Base-by-base conservation (phyloP, 148 eudicot genomes). In the Cornus florida region DNA sequence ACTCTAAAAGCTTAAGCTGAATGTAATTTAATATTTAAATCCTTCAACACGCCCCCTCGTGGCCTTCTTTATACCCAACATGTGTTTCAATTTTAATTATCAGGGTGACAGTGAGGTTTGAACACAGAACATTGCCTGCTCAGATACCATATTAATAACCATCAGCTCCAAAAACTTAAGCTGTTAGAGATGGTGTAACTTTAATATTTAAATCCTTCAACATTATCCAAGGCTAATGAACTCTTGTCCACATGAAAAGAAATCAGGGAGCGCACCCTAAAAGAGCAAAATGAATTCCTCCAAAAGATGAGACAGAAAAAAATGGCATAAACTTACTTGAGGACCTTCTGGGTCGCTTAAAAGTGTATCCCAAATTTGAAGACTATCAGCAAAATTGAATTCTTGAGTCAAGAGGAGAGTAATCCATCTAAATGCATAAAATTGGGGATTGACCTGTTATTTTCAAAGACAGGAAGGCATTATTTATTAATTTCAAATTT, bases 361-460 rank as follows among this genome's bases (percentile, higher is more conserved):
- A 73, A 96, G 92, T 62, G 95, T 89, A 80, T 96, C 99, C 99
- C 99, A 94, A 68, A 96, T 96, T 41, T 87, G 85, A 77, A 94
- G 98, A 86, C 89, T 89, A 59, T 96, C 99, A 0, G 92, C 86
- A 70, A 96, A 96, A 81, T 87, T 86, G 90, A 94, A 96, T 78
- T 96, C 99, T 92, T 94, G 99, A 79, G 98, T 96, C 88, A 94
- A 85, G 73, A 96, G 97, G 80, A 96, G 99, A 38, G 99, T 94
- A 64, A 96, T 96, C 99, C 99, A 96, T 86, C 98, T 90, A 84
- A 96, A 96, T 70, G 99, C 97, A 80, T 96, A 96, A 80, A 96
- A 96, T 77, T 96, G 99, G 33, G 99, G 99, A 90, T 96, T 96
- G 69, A 96, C 91, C 99, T 94, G 99, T 78, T 74, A 83, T 41